Conservation (phyloP, 2,329 filamentous ascomycete genomes). For the Penicillium sp. region DNA sequence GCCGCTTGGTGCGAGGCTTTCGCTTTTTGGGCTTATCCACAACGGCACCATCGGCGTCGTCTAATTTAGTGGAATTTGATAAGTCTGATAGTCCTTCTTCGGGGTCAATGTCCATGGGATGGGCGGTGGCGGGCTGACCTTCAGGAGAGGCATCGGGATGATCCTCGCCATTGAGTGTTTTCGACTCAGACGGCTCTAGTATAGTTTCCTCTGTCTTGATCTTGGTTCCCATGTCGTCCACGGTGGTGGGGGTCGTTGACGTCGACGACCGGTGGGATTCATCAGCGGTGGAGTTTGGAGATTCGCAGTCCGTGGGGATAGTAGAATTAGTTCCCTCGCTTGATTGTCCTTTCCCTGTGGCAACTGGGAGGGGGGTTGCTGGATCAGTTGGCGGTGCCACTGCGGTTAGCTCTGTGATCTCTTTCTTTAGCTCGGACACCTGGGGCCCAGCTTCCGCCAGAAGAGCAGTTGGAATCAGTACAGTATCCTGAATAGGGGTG, state of each 20-base stretch:
- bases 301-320: slow-evolving; percentile 26
- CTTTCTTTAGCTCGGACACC: slow-evolving; percentile 16
- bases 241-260: slow-evolving; percentile 41
- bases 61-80: slow-evolving; percentile 29
- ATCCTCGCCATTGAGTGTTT: slow-evolving; percentile 8
- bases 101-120: slow-evolving; percentile 18
- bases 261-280: slow-evolving; percentile 36
- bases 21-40: slow-evolving; percentile 22
- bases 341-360: not conserved
- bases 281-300: slow-evolving; percentile 31
- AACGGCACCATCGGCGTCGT: slow-evolving; percentile 27
- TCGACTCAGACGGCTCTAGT: slow-evolving; percentile 1
- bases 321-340: slow-evolving; percentile 4
- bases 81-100: slow-evolving; percentile 27
- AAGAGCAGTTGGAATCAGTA: slow-evolving; percentile 2
- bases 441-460: slow-evolving; percentile 5
- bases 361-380: slow-evolving; percentile 5
- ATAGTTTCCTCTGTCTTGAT: slow-evolving; percentile 24
- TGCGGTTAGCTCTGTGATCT: slow-evolving; percentile 12
- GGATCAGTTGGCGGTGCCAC: slow-evolving; percentile 12
- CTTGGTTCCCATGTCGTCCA: slow-evolving; percentile 27
- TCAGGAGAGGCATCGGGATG: slow-evolving; percentile 13
- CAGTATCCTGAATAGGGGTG: slow-evolving; percentile 12
- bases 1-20: slow-evolving; percentile 28
- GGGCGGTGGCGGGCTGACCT: slow-evolving; percentile 11